Evolutionary conservation across 169 alveolate genomes (phyloP), one percentile per base, ranked within the genome.

Genomic region (Eimeria acervulina): DNA sequence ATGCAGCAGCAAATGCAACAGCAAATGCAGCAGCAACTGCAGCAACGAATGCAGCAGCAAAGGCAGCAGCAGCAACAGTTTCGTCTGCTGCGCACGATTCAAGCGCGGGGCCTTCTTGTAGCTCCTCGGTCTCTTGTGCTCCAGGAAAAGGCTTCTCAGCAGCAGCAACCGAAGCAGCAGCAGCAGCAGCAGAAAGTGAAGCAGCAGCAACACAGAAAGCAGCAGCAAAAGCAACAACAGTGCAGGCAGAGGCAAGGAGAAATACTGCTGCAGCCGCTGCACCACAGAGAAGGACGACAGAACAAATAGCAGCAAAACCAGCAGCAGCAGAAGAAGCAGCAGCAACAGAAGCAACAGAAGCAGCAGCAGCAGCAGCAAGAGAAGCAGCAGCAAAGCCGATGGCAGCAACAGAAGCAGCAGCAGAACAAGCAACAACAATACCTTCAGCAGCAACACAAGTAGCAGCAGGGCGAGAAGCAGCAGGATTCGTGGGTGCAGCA

Each of bases 141-240:
- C n/a, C n/a, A n/a, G n/a, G n/a, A n/a, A n/a, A n/a, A n/a, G n/a
- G n/a, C n/a, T n/a, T n/a, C n/a, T n/a, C 5, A 63, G 76, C 76
- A 63, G 76, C 76, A 63, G 17, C 76, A 63, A 28, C 76, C 6
- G 76, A 21, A 28, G 85, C 85, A 4, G 85, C 85, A 28, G 85
- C 85, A 74, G 51, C 10, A 19, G 85, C 51, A 74, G 85, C 51
- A 33, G n/a, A 2, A 28, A 1, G 51, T 13, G 51, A 36, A 42
- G 47, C 55, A 74, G 85, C 13, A 28, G 38, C 76, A 63, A 63
- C 76, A 63, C 5, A 63, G 17, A 6, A 5, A 47, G 55, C 55
- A 47, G 12, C 55, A 47, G 17, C 55, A 47, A 12, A 47, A 47
- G 55, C 55, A 47, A 12, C 55, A 47, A 12, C 55, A 47, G 17